Evolutionary conservation across 2,329 filamentous ascomycete species (phyloP).

Genomic region (Curvularia sp.): DNA sequence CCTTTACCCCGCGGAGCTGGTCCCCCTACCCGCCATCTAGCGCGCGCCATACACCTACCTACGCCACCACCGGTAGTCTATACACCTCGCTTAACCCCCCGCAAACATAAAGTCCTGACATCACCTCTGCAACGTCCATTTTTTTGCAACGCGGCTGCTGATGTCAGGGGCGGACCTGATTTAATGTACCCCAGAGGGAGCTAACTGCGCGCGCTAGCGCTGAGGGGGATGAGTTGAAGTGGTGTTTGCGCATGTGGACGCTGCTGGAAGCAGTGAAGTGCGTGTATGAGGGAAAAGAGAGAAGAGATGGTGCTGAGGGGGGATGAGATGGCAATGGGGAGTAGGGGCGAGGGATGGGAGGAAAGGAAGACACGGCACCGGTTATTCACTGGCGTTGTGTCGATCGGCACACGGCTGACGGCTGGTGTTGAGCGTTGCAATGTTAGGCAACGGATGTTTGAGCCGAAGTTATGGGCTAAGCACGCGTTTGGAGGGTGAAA

Average conservation of each 20-base stretch:
- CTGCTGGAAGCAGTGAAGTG: too few relatives aligned
- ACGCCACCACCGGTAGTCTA: background rate
- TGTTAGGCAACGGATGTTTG: background rate
- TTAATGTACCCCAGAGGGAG: slow-evolving; percentile 18
- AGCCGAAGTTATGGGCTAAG: background rate
- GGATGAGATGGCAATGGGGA: background rate
- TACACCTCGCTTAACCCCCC: slow-evolving; percentile 21
- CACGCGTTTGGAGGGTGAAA: background rate
- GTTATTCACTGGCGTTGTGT: slow-evolving; percentile 1
- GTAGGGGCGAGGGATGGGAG: background rate
- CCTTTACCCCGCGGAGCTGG: background rate
- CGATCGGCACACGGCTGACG: background rate
- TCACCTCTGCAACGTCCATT: slow-evolving; percentile 14
- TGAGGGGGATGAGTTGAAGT: too few relatives aligned
- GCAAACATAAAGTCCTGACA: slow-evolving; percentile 22
- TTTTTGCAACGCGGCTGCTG: slow-evolving; percentile 5
- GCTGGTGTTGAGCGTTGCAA: background rate
- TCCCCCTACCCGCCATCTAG: background rate
- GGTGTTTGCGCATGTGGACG: too few relatives aligned
- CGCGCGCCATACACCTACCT: background rate
- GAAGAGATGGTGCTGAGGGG: too few relatives aligned
- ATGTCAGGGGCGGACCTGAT: background rate
- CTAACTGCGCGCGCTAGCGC: too few relatives aligned
- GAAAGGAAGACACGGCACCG: slow-evolving; percentile 8
- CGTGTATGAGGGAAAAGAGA: too few relatives aligned